Percentiles rank a stretch among this genome's conserved stretches.
Evolutionary conservation across 805 yeast species (phyloP).

Genomic region (Saturnispora sanitii): DNA sequence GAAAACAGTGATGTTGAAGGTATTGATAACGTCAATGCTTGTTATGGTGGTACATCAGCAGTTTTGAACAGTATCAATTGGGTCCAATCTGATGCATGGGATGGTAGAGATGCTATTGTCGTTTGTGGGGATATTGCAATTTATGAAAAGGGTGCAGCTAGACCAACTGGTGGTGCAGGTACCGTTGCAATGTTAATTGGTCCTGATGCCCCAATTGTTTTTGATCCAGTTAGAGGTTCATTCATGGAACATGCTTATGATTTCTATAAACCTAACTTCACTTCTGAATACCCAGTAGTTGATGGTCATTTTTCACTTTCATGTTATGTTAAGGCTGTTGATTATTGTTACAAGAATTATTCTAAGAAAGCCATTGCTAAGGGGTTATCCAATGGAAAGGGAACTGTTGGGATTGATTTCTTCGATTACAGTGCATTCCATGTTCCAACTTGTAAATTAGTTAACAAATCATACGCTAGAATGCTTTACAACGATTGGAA

Average conservation of each 20-base stretch:
- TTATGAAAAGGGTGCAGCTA: conserved; percentile 93
- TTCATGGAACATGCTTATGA: conserved; percentile 96
- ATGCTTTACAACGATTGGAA: conserved; percentile 79
- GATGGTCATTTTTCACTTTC: conserved; percentile 93
- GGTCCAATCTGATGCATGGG: conserved; percentile 95
- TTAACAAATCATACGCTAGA: conserved; percentile 87
- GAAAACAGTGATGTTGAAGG: conserved; percentile 91
- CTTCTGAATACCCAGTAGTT: conserved; percentile 91
- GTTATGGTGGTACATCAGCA: conserved; percentile 98
- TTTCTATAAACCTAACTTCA: conserved; percentile 96
- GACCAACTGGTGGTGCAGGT: conserved; percentile 99
- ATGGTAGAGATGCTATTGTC: conserved; percentile 94
- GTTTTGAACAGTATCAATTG: conserved; percentile 89
- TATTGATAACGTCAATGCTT: conserved; percentile 90
- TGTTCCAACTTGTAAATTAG: conserved; percentile 96
- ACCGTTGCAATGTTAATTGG: conserved; percentile 91
- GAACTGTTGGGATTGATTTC: conserved; percentile 56
- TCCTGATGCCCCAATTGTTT: conserved; percentile 94
- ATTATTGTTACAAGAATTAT: conserved; percentile 74
- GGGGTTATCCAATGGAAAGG: conserved; percentile 34
- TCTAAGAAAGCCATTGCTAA: conserved; percentile 59
- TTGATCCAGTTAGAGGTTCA: conserved; percentile 83
- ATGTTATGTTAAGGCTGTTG: conserved; percentile 91
- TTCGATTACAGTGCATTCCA: conserved; percentile 96
- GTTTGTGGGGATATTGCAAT: conserved; percentile 97